Percentiles rank a stretch among this genome's conserved stretches.
These are phyloP conservation scores for Colletotrichum orbiculare DNA, from an alignment of 2,329 filamentous ascomycete genomes.

Conservation along the genomic window DNA sequence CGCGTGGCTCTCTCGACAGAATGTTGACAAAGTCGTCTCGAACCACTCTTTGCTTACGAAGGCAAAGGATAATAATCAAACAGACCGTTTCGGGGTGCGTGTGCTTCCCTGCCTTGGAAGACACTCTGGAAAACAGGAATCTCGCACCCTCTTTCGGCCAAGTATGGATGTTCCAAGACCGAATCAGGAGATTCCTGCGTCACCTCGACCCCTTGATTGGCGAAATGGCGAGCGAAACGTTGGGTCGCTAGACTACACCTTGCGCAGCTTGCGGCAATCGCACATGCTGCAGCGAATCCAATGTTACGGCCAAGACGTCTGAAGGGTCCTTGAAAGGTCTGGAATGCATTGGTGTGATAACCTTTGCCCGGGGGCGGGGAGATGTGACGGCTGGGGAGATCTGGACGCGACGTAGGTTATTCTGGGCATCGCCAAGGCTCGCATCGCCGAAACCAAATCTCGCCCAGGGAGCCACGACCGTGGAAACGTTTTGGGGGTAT, in stretches of 20 bases:
- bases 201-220: constrained; percentile 28
- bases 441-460: constrained; percentile 12
- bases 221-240: not conserved
- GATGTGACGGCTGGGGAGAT: not conserved
- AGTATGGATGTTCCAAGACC: not conserved
- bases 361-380: not conserved
- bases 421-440: constrained; percentile 23
- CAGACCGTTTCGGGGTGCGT: not conserved
- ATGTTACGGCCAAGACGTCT: constrained; percentile 12
- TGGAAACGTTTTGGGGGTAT: not conserved
- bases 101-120: not conserved
- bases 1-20: too few relatives aligned
- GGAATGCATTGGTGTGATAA: not conserved
- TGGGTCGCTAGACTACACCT: not conserved
- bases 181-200: constrained; percentile 31
- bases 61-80: too few relatives aligned
- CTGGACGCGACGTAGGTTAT: not conserved
- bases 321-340: constrained; percentile 4
- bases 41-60: too few relatives aligned
- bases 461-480: not conserved
- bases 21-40: too few relatives aligned
- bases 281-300: not conserved
- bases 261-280: constrained; percentile 5
- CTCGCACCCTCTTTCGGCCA: constrained; percentile 1
- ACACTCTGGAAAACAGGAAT: constrained; percentile 4